These are phyloP conservation scores for Tricholoma flavovirens DNA, from an alignment of 768 basidiomycete genomes.

Conservation along the genomic window DNA sequence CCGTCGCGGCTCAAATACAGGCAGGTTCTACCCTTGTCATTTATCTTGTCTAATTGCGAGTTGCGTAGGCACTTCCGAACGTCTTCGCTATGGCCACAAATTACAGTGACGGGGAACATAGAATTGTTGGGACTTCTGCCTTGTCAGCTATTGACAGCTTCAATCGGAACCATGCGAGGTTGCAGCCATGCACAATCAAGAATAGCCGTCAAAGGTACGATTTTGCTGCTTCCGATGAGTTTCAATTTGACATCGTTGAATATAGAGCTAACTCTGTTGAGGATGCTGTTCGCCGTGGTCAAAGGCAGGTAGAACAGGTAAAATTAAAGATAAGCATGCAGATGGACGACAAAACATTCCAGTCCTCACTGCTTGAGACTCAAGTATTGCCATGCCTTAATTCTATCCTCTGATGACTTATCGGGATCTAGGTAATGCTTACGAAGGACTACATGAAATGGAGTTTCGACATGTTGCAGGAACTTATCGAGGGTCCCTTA, in stretches of 20 bases:
- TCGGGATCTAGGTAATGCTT: slow-evolving; percentile 60
- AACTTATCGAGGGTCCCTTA: slow-evolving; percentile 88
- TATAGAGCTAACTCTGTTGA: slow-evolving; percentile 73
- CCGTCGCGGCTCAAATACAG: slow-evolving; percentile 81
- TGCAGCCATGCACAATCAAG: slow-evolving; percentile 54
- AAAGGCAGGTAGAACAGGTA: slow-evolving; percentile 85
- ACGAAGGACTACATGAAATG: slow-evolving; percentile 88
- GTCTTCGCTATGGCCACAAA: slow-evolving; percentile 83
- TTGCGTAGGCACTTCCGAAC: slow-evolving; percentile 65
- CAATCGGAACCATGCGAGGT: slow-evolving; percentile 77
- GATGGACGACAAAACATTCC: slow-evolving; percentile 94
- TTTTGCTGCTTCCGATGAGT: neutral
- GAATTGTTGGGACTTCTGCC: slow-evolving; percentile 80
- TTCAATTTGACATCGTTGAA: neutral
- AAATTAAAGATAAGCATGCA: slow-evolving; percentile 88
- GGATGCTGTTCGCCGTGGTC: slow-evolving; percentile 81
- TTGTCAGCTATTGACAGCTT: slow-evolving; percentile 88
- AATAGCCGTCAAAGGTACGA: slow-evolving; percentile 60
- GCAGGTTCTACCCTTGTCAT: slow-evolving; percentile 28
- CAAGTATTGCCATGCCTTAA: slow-evolving; percentile 45
- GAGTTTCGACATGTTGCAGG: slow-evolving; percentile 86
- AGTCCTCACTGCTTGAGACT: slow-evolving; percentile 76
- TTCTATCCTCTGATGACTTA: neutral
- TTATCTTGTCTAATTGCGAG: slow-evolving; percentile 1
- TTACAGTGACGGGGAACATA: slow-evolving; percentile 68